phyloP scores from a whole-genome alignment of 2,329 filamentous ascomycete species.

The Chaetoscypha palmicola region DNA sequence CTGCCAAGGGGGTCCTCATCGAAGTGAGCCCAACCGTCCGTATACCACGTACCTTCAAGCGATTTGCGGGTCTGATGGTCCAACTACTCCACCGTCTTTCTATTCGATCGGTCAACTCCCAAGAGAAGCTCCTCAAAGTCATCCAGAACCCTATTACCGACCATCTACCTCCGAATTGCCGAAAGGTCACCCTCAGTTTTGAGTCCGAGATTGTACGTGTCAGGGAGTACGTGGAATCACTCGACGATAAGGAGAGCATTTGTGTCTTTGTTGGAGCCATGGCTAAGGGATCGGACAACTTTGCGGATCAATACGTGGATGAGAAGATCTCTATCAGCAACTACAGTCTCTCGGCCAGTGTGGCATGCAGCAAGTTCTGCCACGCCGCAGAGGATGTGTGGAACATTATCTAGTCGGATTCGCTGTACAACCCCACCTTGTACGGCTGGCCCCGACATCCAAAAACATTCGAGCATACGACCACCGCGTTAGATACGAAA shows the following conservation, averaged over 20 bases:
- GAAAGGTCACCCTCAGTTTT: constrained; percentile 94
- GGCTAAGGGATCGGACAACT: constrained; percentile 94
- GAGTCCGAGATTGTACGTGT: constrained; percentile 83
- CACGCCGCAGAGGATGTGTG: constrained; percentile 96
- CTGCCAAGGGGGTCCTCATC: constrained; percentile 92
- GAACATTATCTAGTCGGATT: constrained; percentile 67
- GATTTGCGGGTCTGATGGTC: constrained; percentile 97
- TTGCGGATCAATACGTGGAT: constrained; percentile 89
- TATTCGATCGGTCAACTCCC: constrained; percentile 91
- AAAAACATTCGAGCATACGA: constrained; percentile 15
- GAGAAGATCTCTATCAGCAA: constrained; percentile 98
- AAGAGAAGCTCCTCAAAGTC: constrained; percentile 94
- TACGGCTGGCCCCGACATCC: constrained; percentile 12
- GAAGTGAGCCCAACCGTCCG: constrained; percentile 97
- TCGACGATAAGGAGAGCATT: constrained; percentile 81
- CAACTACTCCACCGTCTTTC: constrained; percentile 92
- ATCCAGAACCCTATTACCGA: constrained; percentile 98
- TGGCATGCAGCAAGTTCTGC: constrained; percentile 99
- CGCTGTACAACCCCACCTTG: constrained; percentile 9
- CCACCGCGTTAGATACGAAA: constrained; percentile 3
- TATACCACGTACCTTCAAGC: constrained; percentile 97
- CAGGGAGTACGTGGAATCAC: constrained; percentile 76
- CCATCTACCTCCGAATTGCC: constrained; percentile 91
- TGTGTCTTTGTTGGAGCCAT: constrained; percentile 98
- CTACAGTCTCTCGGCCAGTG: constrained; percentile 92